Conservation (phyloP, 106 monocot species). For the Platanthera zijinensis region DNA sequence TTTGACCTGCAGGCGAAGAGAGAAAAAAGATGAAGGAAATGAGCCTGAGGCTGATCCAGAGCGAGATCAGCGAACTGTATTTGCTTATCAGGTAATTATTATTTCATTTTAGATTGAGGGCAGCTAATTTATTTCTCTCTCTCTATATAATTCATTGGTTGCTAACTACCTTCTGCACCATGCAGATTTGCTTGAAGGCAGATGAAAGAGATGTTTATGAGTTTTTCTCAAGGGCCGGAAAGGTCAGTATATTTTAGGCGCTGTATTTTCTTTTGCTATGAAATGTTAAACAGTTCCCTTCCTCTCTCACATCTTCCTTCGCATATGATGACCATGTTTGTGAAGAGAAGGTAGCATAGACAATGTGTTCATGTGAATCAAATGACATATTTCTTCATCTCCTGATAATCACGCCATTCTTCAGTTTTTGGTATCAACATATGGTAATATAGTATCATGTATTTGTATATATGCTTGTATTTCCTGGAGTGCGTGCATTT, state of each 20-base stretch:
- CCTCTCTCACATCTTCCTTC: background rate
- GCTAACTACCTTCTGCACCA: background rate
- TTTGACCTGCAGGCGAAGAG: conserved; percentile 42
- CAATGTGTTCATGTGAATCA: background rate
- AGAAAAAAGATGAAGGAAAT: conserved; percentile 55
- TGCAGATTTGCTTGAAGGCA: conserved; percentile 78
- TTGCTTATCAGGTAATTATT: conserved; percentile 76
- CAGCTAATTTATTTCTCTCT: background rate
- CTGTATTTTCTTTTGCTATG: background rate
- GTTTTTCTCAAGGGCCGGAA: conserved; percentile 93
- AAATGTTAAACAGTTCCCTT: background rate
- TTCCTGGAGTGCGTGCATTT: no score
- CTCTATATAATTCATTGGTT: background rate
- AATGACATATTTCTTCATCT: background rate
- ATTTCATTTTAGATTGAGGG: background rate
- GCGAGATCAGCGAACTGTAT: conserved; percentile 93
- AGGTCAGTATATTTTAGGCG: conserved; percentile 36
- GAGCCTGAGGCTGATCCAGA: conserved; percentile 87
- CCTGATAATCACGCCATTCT: background rate
- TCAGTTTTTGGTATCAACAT: background rate
- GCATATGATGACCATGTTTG: background rate
- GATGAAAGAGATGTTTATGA: conserved; percentile 97
- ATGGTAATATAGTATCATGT: background rate
- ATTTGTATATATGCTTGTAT: background rate
- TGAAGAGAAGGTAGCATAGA: background rate